phyloP scores from a whole-genome alignment of 441 rosid species.

The Adansonia grandidieri region DNA sequence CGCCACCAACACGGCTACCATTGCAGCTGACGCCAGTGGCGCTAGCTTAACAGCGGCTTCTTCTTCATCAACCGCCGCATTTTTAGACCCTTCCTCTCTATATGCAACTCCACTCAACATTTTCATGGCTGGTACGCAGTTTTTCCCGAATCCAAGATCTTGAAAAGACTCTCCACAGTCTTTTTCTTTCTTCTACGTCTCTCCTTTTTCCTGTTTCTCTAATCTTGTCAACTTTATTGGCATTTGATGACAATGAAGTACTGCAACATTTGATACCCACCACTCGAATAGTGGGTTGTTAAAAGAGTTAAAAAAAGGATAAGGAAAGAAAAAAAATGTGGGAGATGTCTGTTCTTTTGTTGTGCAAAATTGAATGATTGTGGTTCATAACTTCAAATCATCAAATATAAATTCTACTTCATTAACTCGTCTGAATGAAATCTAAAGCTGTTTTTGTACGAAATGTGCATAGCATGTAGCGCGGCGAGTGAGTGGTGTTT shows the following conservation, averaged over 20 bases:
- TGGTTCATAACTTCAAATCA: background rate
- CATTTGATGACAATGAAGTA: no score
- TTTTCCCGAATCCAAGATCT: constrained; percentile 70
- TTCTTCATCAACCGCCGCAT: constrained; percentile 40
- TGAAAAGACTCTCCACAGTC: constrained; percentile 26
- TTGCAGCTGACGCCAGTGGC: constrained; percentile 41
- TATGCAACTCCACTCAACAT: constrained; percentile 65
- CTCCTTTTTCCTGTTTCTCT: constrained; percentile 19
- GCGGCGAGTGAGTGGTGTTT: constrained; percentile 15
- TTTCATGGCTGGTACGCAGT: constrained; percentile 83
- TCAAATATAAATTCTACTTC: constrained; percentile 18
- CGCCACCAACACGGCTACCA: constrained; percentile 36
- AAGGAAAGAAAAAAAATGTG: constrained; percentile 21
- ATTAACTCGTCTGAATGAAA: constrained; percentile 9
- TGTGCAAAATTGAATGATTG: constrained; percentile 32
- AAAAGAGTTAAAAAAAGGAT: background rate
- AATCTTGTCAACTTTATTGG: constrained; percentile 6
- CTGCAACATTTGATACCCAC: constrained; percentile 25
- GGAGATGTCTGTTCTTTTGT: constrained; percentile 23
- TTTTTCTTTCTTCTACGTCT: constrained; percentile 18
- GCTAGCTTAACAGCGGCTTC: constrained; percentile 34
- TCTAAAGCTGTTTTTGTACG: constrained; percentile 25
- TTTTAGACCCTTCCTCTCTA: constrained; percentile 57
- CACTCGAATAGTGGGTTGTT: constrained; percentile 30
- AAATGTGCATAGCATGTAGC: constrained; percentile 22